Conservation (phyloP, 2,329 filamentous ascomycete species). For the Penicillium sp. region DNA sequence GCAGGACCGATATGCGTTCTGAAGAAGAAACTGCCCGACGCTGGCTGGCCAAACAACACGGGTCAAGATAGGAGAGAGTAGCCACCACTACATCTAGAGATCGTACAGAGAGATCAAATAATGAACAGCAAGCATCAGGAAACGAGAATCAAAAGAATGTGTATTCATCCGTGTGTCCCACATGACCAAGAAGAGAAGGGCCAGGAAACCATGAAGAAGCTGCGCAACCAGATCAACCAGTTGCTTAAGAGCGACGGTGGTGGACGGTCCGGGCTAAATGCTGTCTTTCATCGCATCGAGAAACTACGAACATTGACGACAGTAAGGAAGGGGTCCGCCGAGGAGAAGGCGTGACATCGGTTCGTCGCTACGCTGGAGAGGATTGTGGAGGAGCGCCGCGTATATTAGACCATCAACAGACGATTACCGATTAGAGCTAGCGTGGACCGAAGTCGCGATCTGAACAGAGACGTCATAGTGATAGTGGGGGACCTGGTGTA, state of each 20-base stretch:
- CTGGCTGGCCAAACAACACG: no score
- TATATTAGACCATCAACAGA: slow-evolving; percentile 46
- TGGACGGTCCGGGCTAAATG: slow-evolving; percentile 66
- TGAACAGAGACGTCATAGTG: slow-evolving; percentile 29
- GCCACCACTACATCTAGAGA: no score
- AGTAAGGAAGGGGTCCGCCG: slow-evolving; percentile 96
- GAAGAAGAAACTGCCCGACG: no score
- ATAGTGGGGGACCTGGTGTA: slow-evolving; percentile 48
- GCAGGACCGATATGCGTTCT: no score
- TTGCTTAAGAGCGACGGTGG: slow-evolving; percentile 65
- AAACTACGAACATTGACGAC: slow-evolving; percentile 73
- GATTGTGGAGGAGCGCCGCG: slow-evolving; percentile 75
- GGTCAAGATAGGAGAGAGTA: no score
- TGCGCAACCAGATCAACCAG: slow-evolving; percentile 69
- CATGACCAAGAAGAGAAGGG: slow-evolving; percentile 84
- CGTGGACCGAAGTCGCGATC: slow-evolving; percentile 27
- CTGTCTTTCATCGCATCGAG: slow-evolving; percentile 74
- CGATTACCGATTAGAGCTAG: slow-evolving; percentile 24
- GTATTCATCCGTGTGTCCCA: no score
- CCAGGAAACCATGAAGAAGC: slow-evolving; percentile 73
- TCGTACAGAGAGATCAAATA: no score
- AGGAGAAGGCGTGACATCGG: slow-evolving; percentile 81
- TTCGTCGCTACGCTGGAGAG: slow-evolving; percentile 82
- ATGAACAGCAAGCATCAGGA: no score
- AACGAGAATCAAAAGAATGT: no score